These are phyloP conservation scores for Myxozyma kluyveri DNA, from an alignment of 805 yeast species.

Conservation along the genomic window DNA sequence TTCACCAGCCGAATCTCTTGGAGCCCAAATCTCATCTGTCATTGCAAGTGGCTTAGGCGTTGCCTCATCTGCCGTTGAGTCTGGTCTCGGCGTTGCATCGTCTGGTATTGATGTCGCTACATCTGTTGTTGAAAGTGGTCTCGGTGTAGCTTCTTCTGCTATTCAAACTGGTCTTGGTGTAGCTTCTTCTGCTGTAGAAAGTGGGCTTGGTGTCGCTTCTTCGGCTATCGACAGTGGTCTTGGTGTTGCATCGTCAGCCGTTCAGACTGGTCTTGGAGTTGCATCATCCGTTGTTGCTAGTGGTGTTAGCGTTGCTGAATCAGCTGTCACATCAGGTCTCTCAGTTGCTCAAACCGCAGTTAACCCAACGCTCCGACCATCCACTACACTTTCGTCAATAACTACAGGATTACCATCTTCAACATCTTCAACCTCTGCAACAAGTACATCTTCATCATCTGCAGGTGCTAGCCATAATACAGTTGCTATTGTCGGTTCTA, in stretches of 20 bases:
- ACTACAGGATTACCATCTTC: not conserved
- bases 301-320: not conserved
- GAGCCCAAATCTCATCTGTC: not conserved
- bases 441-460: slow-evolving; percentile 6
- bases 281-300: not conserved
- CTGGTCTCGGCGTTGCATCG: slow-evolving; percentile 3
- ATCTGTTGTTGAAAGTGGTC: not conserved
- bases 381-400: not conserved
- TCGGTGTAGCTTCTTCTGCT: not conserved
- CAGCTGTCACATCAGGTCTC: not conserved
- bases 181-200: not conserved
- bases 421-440: slow-evolving; percentile 3
- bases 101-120: not conserved
- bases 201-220: not conserved
- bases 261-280: not conserved
- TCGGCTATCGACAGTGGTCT: not conserved
- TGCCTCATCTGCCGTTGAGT: not conserved
- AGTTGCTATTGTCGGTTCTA: slow-evolving; percentile 1
- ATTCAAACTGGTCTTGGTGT: not conserved
- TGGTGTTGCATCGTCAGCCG: not conserved
- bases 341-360: not conserved
- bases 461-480: not conserved
- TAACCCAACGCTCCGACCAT: not conserved
- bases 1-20: not conserved
- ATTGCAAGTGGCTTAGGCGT: not conserved